These are phyloP conservation scores for Russula vinacea DNA, from an alignment of 768 basidiomycete genomes.

Conservation along the genomic window DNA sequence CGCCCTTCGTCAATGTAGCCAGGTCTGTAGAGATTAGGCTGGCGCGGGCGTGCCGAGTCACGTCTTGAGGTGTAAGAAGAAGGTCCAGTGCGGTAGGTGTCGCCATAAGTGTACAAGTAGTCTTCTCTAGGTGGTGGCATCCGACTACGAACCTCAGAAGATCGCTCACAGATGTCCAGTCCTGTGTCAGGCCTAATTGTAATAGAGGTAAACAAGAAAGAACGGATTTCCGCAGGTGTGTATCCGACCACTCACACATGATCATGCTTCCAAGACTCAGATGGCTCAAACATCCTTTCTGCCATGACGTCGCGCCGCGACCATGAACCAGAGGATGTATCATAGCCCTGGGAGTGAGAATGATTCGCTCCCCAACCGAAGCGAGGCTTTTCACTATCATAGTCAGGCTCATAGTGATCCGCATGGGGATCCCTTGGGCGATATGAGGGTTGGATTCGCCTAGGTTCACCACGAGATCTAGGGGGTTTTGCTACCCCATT, in stretches of 20 bases:
- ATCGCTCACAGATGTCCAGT: constrained; percentile 25
- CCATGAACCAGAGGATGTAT: constrained; percentile 35
- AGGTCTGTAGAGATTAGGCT: constrained; percentile 53
- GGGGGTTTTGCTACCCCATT: constrained; percentile 44
- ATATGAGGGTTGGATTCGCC: constrained; percentile 48
- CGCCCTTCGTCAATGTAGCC: constrained; percentile 39
- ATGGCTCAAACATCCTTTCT: constrained; percentile 68
- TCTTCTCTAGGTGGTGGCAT: constrained; percentile 31
- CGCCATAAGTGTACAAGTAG: constrained; percentile 41
- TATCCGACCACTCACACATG: constrained; percentile 17
- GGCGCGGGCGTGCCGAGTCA: constrained; percentile 38
- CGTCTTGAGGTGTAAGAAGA: constrained; percentile 43
- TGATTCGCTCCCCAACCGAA: constrained; percentile 12
- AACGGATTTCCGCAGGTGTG: not conserved
- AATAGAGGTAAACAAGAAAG: constrained; percentile 21
- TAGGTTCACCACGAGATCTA: constrained; percentile 34
- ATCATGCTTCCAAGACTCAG: constrained; percentile 52
- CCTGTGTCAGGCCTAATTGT: constrained; percentile 15
- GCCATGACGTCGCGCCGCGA: constrained; percentile 40
- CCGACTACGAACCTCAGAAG: constrained; percentile 19
- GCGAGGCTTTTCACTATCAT: constrained; percentile 17
- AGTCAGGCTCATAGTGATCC: constrained; percentile 21
- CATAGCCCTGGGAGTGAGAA: constrained; percentile 30
- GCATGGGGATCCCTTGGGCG: constrained; percentile 35
- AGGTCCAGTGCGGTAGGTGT: constrained; percentile 46